Conservation (phyloP, 176 grass and related monocot genomes). For the Raddia guianensis region DNA sequence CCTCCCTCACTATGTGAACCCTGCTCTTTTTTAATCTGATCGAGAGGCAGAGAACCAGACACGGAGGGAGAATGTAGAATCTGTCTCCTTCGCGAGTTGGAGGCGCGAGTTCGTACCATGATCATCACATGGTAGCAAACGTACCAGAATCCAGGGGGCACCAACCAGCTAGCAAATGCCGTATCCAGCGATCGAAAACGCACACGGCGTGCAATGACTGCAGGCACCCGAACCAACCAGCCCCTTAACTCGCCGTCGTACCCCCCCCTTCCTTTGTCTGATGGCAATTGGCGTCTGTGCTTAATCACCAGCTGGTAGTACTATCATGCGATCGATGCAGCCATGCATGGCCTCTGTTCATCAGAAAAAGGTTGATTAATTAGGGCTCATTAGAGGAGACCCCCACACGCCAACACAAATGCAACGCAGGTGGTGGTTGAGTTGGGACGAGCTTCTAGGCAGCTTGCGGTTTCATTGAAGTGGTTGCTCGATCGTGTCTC, state of each 20-base stretch:
- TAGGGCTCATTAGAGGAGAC: too few species aligned
- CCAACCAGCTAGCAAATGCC: neutral
- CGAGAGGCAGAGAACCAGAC: too few species aligned
- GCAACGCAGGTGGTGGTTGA: too few species aligned
- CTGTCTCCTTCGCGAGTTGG: neutral
- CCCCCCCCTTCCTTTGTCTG: neutral
- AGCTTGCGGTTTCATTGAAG: neutral
- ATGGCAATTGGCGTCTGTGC: neutral
- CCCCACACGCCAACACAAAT: neutral
- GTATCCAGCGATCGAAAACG: neutral
- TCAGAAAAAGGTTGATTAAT: neutral
- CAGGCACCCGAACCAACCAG: neutral
- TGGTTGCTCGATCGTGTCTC: constrained; percentile 11
- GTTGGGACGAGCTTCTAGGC: too few species aligned
- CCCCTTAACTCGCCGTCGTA: neutral
- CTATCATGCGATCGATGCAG: too few species aligned
- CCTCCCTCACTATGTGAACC: too few species aligned
- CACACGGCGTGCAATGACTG: neutral
- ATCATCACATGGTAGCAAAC: too few species aligned
- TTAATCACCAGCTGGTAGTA: too few species aligned
- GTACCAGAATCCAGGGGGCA: neutral
- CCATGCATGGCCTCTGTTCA: neutral
- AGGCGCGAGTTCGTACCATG: neutral
- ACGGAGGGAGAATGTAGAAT: too few species aligned
- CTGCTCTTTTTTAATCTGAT: too few species aligned